These are phyloP conservation scores for Eutypella sp. DNA, from an alignment of 2,329 filamentous ascomycete genomes.

Conservation along the genomic window DNA sequence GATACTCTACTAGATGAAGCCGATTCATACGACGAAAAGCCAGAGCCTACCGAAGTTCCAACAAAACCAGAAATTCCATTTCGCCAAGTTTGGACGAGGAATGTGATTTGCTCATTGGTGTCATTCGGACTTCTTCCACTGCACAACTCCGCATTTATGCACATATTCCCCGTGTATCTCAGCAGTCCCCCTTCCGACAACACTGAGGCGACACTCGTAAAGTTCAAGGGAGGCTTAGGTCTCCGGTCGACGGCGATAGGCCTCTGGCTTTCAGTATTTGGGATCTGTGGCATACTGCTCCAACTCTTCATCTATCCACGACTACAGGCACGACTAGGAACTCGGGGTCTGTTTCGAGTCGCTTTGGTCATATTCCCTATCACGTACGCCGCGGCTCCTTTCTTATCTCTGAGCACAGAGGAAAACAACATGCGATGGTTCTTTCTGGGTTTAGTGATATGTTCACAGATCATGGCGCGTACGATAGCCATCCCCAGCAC, in stretches of 20 bases:
- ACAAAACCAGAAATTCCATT: constrained; percentile 10
- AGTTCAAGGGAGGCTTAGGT: constrained; percentile 56
- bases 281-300: constrained; percentile 54
- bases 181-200: constrained; percentile 46
- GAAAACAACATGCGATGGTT: constrained; percentile 42
- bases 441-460: constrained; percentile 49
- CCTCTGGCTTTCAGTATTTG: constrained; percentile 51
- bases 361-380: constrained; percentile 55
- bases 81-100: constrained; percentile 23
- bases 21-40: constrained; percentile 11
- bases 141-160: constrained; percentile 60
- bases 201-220: constrained; percentile 33
- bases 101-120: constrained; percentile 29
- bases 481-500: constrained; percentile 47
- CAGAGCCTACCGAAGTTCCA: constrained; percentile 5
- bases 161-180: constrained; percentile 59
- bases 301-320: constrained; percentile 59
- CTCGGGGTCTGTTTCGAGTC: constrained; percentile 51
- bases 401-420: constrained; percentile 52
- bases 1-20: constrained; percentile 11
- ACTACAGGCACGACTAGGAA: constrained; percentile 53
- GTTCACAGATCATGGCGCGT: constrained; percentile 55
- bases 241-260: constrained; percentile 33
- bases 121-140: constrained; percentile 48
- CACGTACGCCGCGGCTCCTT: constrained; percentile 55